Evolutionary conservation across 768 basidiomycete genomes (phyloP).

Genomic region (Lactifluus piperatus): DNA sequence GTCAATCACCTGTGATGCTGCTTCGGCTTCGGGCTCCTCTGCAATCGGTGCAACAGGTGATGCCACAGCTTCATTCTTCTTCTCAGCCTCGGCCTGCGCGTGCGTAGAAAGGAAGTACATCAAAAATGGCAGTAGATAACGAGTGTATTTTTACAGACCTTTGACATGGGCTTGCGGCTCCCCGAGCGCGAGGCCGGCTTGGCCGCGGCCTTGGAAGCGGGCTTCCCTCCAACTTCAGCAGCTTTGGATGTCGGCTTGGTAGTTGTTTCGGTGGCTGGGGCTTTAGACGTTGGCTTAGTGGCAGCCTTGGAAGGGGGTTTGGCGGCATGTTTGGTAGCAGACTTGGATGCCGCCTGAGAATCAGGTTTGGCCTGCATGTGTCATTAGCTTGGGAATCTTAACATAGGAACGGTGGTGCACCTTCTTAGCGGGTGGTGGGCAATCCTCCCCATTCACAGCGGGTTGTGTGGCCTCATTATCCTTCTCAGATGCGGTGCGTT

Average conservation of each 20-base stretch:
- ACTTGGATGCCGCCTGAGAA: slow-evolving; percentile 23
- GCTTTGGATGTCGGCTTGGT: slow-evolving; percentile 29
- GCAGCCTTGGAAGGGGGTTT: slow-evolving; percentile 33
- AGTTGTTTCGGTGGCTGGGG: slow-evolving; percentile 28
- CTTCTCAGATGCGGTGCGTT: slow-evolving; percentile 39
- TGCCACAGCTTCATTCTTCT: slow-evolving; percentile 9
- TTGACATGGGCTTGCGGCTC: slow-evolving; percentile 29
- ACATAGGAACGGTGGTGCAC: slow-evolving; percentile 28
- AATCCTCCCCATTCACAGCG: slow-evolving; percentile 29
- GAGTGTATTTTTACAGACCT: slow-evolving; percentile 21
- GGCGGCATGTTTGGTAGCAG: slow-evolving; percentile 28
- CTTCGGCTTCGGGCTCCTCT: slow-evolving; percentile 20
- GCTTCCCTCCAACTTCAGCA: slow-evolving; percentile 23
- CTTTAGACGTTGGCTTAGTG: slow-evolving; percentile 31
- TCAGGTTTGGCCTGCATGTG: slow-evolving; percentile 15
- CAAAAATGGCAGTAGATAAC: slow-evolving; percentile 5
- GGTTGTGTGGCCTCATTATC: slow-evolving; percentile 35
- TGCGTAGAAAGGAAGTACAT: not conserved
- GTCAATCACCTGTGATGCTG: not conserved
- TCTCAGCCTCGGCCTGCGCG: slow-evolving; percentile 15
- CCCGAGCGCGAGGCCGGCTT: slow-evolving; percentile 23
- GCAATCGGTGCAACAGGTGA: slow-evolving; percentile 13
- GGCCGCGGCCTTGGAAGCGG: slow-evolving; percentile 27
- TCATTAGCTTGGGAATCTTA: not conserved
- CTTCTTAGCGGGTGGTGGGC: slow-evolving; percentile 56